phyloP scores from a whole-genome alignment of 2,329 filamentous ascomycete genomes.

The Aspergillus puulaauensis region DNA sequence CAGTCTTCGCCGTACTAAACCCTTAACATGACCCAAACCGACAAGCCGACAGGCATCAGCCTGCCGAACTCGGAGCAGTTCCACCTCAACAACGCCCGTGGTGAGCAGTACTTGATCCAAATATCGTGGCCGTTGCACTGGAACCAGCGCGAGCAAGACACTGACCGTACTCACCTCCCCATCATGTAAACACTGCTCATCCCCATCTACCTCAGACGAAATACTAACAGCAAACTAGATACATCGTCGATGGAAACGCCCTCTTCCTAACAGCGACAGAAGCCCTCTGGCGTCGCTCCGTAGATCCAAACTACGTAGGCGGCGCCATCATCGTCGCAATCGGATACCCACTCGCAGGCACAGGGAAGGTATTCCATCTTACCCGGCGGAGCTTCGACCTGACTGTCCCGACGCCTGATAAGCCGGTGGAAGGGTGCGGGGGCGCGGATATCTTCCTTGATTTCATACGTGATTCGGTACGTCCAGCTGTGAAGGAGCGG shows the following conservation, averaged over 20 bases:
- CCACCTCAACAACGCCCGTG: slow-evolving; percentile 14
- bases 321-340: slow-evolving; percentile 23
- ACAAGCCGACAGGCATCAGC: background rate
- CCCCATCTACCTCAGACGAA: background rate
- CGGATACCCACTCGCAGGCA: slow-evolving; percentile 17
- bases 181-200: background rate
- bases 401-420: background rate
- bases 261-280: slow-evolving; percentile 25
- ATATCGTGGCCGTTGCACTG: slow-evolving; percentile 23
- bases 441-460: slow-evolving; percentile 10
- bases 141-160: slow-evolving; percentile 3
- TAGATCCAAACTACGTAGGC: slow-evolving; percentile 12
- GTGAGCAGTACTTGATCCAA: slow-evolving; percentile 19
- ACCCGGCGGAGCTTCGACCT: slow-evolving; percentile 7
- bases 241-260: slow-evolving; percentile 25
- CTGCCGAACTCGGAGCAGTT: slow-evolving; percentile 20
- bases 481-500: background rate
- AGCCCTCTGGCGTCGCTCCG: slow-evolving; percentile 19
- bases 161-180: background rate
- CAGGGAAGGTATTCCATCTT: slow-evolving; percentile 4
- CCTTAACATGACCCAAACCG: background rate
- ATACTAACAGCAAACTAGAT: slow-evolving; percentile 9
- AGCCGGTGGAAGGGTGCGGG: slow-evolving; percentile 1
- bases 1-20: background rate
- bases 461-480: slow-evolving; percentile 1